phyloP scores from a whole-genome alignment of 2,329 filamentous ascomycete genomes.

The Fusarium sp. region DNA sequence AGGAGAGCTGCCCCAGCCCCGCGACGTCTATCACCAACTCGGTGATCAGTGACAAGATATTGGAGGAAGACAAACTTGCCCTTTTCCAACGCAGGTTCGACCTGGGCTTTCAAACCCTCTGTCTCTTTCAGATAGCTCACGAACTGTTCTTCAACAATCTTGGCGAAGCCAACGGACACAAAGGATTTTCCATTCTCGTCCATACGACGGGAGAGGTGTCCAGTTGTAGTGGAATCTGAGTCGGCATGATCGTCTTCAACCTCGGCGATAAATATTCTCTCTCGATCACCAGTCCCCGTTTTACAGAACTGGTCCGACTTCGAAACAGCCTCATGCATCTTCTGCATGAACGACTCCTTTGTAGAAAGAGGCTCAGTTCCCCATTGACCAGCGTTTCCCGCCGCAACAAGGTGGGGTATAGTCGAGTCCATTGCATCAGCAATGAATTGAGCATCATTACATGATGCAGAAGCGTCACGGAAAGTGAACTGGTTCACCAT shows the following conservation, averaged over 20 bases:
- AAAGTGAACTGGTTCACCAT: constrained; percentile 38
- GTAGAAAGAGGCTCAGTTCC: constrained; percentile 39
- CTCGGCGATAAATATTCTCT: constrained; percentile 44
- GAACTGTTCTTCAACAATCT: constrained; percentile 7
- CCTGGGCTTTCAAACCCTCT: constrained; percentile 15
- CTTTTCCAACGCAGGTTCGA: constrained; percentile 11
- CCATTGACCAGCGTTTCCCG: constrained; percentile 44
- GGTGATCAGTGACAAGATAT: constrained; percentile 24
- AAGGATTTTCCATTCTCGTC: constrained; percentile 19
- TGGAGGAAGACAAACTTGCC: constrained; percentile 29
- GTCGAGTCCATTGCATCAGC: constrained; percentile 44
- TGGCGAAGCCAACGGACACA: constrained; percentile 25
- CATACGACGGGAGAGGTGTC: constrained; percentile 26
- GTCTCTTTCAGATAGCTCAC: constrained; percentile 16
- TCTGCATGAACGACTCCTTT: constrained; percentile 34
- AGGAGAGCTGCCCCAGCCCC: constrained; percentile 27
- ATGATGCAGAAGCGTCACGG: constrained; percentile 32
- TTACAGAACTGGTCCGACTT: constrained; percentile 39
- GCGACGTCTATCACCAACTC: constrained; percentile 17
- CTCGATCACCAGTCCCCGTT: constrained; percentile 35
- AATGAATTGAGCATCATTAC: constrained; percentile 44
- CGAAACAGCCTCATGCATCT: constrained; percentile 29
- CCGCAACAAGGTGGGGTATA: constrained; percentile 40
- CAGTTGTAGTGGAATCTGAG: background rate
- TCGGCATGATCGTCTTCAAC: constrained; percentile 18